Evolutionary conservation across 2,329 filamentous ascomycete species (phyloP), one percentile per base, ranked within the genome.

Genomic region (Aspergillus fumigatiaffinis): DNA sequence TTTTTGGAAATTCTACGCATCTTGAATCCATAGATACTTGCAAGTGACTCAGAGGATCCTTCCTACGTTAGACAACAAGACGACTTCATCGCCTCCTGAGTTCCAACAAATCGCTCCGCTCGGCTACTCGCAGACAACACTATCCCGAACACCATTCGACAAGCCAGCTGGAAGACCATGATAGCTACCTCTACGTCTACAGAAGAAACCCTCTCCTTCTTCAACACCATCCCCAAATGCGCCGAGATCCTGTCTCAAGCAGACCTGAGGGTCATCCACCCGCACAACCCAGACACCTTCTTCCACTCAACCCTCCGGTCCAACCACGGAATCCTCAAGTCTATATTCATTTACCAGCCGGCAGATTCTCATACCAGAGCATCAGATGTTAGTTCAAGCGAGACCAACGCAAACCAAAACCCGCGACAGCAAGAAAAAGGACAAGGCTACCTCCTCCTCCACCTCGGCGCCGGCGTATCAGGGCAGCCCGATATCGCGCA

Each of bases 401-500:
- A 26, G 25, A 5, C 25, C 25, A 26, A 26, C 5, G 4, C 29
- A 32, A 14, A 14, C 29, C 1, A 12, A 32, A 14, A 2, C 4
- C 4, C 29, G 4, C 52, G 7, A 28, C 3, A 3, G 23, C 52
- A 12, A 41, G 52, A 47, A 29, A 6, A 7, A 29, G 28, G 12
- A 10, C 32, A 5, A 35, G 56, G 53, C 26, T 51, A 58, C n/a
- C 29, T 53, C 8, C 46, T 58, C n/a, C 14, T 58, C 6, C 56
- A 53, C 14, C n/a, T 55, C 35, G 56, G 56, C 25, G 14, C 10
- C 26, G 56, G 50, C 12, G 23, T 51, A 17, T 47, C 32, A 1
- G 56, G 56, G 8, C 53, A 56, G 20, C 12, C 32, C 1, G 51
- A 38, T 7, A 55, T 58, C 46, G 56, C 53, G 32, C 56, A 58